phyloP scores from a whole-genome alignment of 2,329 filamentous ascomycete genomes.

The Claviceps sp. region DNA sequence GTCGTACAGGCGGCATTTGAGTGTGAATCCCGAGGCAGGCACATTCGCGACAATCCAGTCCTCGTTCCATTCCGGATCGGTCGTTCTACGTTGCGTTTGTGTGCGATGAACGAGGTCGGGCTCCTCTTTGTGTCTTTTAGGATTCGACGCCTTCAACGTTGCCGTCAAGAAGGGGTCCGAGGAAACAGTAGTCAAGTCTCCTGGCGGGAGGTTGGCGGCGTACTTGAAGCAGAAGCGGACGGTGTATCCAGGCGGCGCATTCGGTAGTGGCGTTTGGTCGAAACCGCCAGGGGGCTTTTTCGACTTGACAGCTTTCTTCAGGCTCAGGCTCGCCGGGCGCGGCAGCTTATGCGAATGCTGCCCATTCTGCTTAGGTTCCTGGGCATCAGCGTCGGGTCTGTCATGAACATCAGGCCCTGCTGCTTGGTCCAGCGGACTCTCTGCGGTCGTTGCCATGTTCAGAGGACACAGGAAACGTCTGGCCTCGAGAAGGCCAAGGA shows the following conservation, averaged over 20 bases:
- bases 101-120: conserved; percentile 63
- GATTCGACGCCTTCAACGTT: conserved; percentile 58
- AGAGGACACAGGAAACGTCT: not conserved
- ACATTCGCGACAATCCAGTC: conserved; percentile 85
- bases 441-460: conserved; percentile 1
- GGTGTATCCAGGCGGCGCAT: conserved; percentile 66
- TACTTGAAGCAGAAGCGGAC: conserved; percentile 73
- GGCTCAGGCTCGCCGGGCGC: conserved; percentile 1
- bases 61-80: conserved; percentile 68
- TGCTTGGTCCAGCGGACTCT: not conserved
- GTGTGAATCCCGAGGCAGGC: conserved; percentile 62
- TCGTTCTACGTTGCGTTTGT: conserved; percentile 56
- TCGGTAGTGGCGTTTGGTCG: conserved; percentile 64
- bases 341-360: not conserved
- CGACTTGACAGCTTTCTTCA: conserved; percentile 15
- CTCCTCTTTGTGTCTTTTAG: conserved; percentile 73
- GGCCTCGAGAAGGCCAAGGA: not conserved
- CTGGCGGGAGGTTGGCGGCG: conserved; percentile 68
- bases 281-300: conserved; percentile 58
- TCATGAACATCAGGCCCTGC: not conserved
- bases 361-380: not conserved
- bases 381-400: not conserved
- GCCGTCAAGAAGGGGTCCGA: conserved; percentile 75
- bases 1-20: conserved; percentile 82
- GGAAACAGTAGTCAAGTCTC: conserved; percentile 62